phyloP scores from a whole-genome alignment of 2,329 filamentous ascomycete species.

The Fusarium udum region DNA sequence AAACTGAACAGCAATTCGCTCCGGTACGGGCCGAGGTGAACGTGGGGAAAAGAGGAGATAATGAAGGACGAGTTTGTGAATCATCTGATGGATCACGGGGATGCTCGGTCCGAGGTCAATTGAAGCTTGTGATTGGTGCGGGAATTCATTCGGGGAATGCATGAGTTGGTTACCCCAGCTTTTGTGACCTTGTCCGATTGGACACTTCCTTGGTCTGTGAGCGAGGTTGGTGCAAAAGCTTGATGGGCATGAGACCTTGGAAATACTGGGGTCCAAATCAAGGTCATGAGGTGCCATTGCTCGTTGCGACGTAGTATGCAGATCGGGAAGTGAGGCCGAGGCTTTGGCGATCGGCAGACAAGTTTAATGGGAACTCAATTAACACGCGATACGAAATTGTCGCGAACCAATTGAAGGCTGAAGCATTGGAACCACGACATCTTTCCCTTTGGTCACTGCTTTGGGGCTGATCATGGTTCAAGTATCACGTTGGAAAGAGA shows the following conservation, averaged over 20 bases:
- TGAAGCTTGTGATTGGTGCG: constrained; percentile 25
- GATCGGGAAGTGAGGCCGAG: not conserved
- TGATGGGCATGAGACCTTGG: constrained; percentile 23
- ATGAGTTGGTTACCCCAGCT: constrained; percentile 15
- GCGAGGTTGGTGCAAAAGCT: constrained; percentile 19
- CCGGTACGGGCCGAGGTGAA: constrained; percentile 47
- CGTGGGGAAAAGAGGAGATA: constrained; percentile 31
- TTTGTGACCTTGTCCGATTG: not conserved
- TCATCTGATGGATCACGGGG: constrained; percentile 21
- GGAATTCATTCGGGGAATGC: not conserved
- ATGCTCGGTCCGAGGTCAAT: constrained; percentile 23
- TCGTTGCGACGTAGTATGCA: not conserved
- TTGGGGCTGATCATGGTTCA: accelerated
- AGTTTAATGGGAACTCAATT: not conserved
- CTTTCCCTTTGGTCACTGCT: no score
- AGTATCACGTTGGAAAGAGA: not conserved
- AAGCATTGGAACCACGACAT: accelerated
- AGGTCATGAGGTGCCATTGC: not conserved
- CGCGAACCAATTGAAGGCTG: not conserved
- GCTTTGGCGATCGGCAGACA: not conserved
- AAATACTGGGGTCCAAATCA: not conserved
- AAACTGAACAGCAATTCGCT: constrained; percentile 34
- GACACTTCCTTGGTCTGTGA: not conserved
- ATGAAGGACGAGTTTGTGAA: constrained; percentile 17
- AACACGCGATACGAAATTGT: not conserved